Evolutionary conservation across 352 stramenopile genomes (phyloP).

Genomic region (Pythium dissimile): DNA sequence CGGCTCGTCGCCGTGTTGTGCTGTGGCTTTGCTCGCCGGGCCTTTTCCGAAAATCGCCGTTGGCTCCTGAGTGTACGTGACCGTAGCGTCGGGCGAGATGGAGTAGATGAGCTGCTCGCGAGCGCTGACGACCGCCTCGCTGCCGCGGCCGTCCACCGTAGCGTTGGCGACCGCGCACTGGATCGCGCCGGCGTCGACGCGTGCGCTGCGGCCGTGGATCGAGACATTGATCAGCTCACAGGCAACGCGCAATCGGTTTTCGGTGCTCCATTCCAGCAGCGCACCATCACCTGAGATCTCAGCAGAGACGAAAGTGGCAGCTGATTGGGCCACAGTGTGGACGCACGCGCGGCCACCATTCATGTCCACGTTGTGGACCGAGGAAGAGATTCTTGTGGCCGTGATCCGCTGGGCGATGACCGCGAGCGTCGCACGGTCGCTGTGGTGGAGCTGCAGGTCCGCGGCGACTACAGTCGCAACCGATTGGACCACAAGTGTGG

Average conservation of each 20-base stretch:
- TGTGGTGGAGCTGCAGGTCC: not conserved
- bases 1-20: not conserved
- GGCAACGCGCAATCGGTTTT: not conserved
- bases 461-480: not conserved
- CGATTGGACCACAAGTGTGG: conserved; percentile 13
- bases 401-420: not conserved
- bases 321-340: not conserved
- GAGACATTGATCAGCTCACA: not conserved
- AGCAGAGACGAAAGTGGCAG: not conserved
- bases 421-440: conserved; percentile 1
- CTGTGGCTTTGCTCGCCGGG: not conserved
- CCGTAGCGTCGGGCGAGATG: not conserved
- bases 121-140: not conserved
- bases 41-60: not conserved
- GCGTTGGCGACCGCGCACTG: not conserved
- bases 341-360: conserved; percentile 3
- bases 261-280: conserved; percentile 2
- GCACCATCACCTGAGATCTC: not conserved
- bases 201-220: not conserved
- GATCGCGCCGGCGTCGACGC: not conserved
- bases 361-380: not conserved
- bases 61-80: not conserved
- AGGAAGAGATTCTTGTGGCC: not conserved
- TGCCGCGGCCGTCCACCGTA: not conserved
- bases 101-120: not conserved